Evolutionary conservation across 177 flowering plant genomes (phyloP).

Genomic region (Vitis hybrid): DNA sequence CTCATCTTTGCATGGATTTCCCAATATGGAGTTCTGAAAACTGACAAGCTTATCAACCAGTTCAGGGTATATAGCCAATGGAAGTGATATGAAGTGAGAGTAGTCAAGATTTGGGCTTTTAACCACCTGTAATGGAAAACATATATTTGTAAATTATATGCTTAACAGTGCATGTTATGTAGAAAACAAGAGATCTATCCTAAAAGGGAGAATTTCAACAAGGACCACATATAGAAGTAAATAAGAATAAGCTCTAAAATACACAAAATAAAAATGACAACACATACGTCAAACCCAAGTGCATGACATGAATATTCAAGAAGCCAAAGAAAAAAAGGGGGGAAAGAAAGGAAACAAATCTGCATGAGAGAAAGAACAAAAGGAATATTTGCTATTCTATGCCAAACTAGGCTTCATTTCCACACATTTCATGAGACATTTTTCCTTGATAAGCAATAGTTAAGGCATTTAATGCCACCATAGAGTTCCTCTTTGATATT

Average conservation of each 20-base stretch:
- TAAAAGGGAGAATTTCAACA: not conserved
- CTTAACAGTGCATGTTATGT: too few relatives aligned
- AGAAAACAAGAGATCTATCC: conserved; percentile 2
- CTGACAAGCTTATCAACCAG: conserved; percentile 75
- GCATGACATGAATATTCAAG: too few relatives aligned
- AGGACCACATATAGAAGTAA: not conserved
- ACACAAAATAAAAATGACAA: not conserved
- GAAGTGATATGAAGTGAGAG: conserved; percentile 92
- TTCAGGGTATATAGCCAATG: conserved; percentile 84
- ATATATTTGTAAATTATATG: not conserved
- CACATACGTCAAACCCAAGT: not conserved
- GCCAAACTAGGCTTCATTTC: not conserved
- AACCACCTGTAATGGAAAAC: conserved; percentile 49
- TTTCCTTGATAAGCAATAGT: not conserved
- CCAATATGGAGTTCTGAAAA: conserved; percentile 75
- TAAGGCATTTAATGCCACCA: not conserved
- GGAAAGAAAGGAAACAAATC: not conserved
- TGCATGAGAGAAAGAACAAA: not conserved
- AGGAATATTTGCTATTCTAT: not conserved
- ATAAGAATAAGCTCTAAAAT: not conserved
- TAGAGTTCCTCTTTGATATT: not conserved
- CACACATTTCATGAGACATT: not conserved
- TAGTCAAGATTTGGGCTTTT: conserved; percentile 70
- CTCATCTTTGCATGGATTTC: conserved; percentile 27
- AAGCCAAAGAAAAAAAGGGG: too few relatives aligned